phyloP scores from a whole-genome alignment of 306 rosid species.

The Dalbergia oliveri region DNA sequence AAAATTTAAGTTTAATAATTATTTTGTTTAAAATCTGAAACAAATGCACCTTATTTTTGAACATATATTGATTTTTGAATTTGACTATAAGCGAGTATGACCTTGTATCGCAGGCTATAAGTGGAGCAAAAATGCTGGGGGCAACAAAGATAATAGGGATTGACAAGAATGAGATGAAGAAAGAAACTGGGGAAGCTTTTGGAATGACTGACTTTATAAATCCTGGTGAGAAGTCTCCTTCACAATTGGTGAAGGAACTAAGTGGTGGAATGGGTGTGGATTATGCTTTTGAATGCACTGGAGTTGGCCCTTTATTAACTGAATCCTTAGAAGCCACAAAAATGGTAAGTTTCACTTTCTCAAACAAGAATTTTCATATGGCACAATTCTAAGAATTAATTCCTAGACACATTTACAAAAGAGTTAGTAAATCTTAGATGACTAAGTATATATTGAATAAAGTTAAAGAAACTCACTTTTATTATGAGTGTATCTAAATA shows the following conservation, averaged over 20 bases:
- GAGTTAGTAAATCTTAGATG: no score
- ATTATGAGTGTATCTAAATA: no score
- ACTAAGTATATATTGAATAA: no score
- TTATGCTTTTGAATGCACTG: slow-evolving; percentile 66
- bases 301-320: slow-evolving; percentile 47
- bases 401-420: no score
- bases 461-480: no score
- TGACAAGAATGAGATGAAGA: slow-evolving; percentile 58
- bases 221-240: slow-evolving; percentile 47
- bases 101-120: slow-evolving; percentile 46
- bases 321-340: slow-evolving; percentile 61
- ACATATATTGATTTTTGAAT: background rate
- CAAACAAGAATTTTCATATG: background rate
- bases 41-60: background rate
- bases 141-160: slow-evolving; percentile 61
- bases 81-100: background rate
- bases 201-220: slow-evolving; percentile 64
- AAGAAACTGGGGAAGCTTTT: slow-evolving; percentile 55
- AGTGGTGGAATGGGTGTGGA: slow-evolving; percentile 68
- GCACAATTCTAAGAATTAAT: no score
- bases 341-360: slow-evolving; percentile 43
- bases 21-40: no score
- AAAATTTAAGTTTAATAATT: no score
- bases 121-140: slow-evolving; percentile 57
- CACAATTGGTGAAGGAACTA: slow-evolving; percentile 50